Evolutionary conservation across 2,329 filamentous ascomycete species (phyloP), one percentile per base, ranked within the genome.

Genomic region (Kalaharituber pfeilii): DNA sequence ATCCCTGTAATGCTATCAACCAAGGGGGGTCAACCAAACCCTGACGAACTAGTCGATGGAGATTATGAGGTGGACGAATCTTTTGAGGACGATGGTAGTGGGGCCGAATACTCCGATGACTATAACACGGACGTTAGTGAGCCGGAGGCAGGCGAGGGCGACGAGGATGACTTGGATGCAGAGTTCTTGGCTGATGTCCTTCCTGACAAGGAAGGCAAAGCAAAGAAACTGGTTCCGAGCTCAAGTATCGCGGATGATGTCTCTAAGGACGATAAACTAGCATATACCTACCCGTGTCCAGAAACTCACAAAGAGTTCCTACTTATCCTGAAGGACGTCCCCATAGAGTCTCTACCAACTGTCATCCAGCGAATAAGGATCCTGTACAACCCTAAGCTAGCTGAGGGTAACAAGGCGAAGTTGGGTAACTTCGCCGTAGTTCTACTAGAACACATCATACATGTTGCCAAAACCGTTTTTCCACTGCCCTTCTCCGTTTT

Each of bases 351-450:
- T 63, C 69, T 89, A 1, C 82, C 87, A 0, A 83, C 78, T 0
- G 81, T 93, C 39, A 75, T 98, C 24, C 88, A 94, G 67, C 79
- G 89, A 57, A 91, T 98, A 63, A 80, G 91, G 68, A 84, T 88
- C 11, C 72, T 94, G n/a, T 84, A 96, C 66, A 87, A 96, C 65
- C 84, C 89, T 6, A 88, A 89, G 61, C 76, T 98, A 28, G 79
- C 83, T 58, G 78, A 78, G 60, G 80, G 82, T 56, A 95, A 98
- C 71, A 95, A 94, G 70, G 76, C 78, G 59, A 87, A 85, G 65
- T 77, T 96, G 13, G 73, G 73, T 56, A 52, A 59, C 6, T 76
- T 76, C 56, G 67, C 72, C 7, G 63, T 64, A 51, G 66, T 74
- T 25, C 66, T 76, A 5, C 68, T 75, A 18, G 66, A 73, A 54